Conservation (phyloP, 2,329 filamentous ascomycete species). For the Thyridium curvatum region DNA sequence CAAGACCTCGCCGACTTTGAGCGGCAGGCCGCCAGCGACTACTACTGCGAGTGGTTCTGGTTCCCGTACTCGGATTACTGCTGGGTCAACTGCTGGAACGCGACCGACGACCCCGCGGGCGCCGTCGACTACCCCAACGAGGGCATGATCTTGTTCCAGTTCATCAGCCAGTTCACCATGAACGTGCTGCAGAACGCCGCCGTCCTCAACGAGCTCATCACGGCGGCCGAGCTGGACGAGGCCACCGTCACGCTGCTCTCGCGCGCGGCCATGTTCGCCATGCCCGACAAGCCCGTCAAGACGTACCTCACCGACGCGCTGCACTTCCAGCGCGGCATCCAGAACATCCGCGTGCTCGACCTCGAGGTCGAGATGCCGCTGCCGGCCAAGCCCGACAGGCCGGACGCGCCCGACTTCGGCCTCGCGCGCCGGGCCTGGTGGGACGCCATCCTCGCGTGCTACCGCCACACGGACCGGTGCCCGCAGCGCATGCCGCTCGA, state of each 20-base stretch:
- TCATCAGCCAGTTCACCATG: constrained; percentile 13
- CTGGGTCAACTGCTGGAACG: constrained; percentile 41
- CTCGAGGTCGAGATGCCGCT: constrained; percentile 38
- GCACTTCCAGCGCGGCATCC: constrained; percentile 39
- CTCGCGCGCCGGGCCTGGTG: constrained; percentile 41
- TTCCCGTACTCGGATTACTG: constrained; percentile 36
- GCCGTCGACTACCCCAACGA: constrained; percentile 28
- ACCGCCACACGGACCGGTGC: constrained; percentile 23
- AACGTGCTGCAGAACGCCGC: constrained; percentile 11
- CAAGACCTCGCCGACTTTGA: constrained; percentile 29
- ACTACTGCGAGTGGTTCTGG: constrained; percentile 45
- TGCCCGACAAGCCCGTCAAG: constrained; percentile 25
- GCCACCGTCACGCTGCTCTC: constrained; percentile 22
- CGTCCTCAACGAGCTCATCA: constrained; percentile 19
- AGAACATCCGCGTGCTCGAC: constrained; percentile 39
- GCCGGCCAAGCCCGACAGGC: constrained; percentile 20
- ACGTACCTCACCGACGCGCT: constrained; percentile 35
- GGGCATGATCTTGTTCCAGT: constrained; percentile 23
- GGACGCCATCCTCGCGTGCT: constrained; percentile 40
- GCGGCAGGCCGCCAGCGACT: constrained; percentile 27
- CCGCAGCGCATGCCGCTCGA: constrained; percentile 37
- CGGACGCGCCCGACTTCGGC: constrained; percentile 30
- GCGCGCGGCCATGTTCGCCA: constrained; percentile 20
- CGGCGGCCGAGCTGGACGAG: constrained; percentile 9
- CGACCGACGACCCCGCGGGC: constrained; percentile 19